Evolutionary conservation across 768 basidiomycete genomes (phyloP).

Genomic region (Naganishia friedmannii): DNA sequence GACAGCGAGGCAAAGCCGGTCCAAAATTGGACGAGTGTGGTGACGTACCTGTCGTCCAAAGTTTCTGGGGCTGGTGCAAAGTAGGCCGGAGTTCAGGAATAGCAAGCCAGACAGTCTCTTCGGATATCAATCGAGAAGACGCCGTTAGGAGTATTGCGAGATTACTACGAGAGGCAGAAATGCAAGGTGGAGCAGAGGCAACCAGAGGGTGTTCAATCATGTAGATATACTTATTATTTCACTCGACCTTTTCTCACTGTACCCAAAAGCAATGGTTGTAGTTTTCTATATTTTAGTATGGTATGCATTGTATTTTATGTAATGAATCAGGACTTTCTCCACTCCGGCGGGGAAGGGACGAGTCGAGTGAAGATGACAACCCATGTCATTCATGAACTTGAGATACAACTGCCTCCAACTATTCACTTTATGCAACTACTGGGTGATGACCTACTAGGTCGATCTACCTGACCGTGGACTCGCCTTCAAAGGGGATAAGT

Average conservation of each 20-base stretch:
- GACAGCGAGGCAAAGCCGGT: too few relatives aligned
- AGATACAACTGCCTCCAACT: neutral
- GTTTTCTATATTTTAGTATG: neutral
- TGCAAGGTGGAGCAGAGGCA: conserved; percentile 13
- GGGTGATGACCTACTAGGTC: neutral
- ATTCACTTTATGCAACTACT: neutral
- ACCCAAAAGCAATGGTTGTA: neutral
- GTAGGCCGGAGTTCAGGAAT: conserved; percentile 15
- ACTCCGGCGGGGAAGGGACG: too few relatives aligned
- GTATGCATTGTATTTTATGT: neutral
- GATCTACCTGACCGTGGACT: neutral
- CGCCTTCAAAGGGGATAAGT: neutral
- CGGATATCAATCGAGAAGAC: conserved; percentile 4
- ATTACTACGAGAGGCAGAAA: conserved; percentile 12
- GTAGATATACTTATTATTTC: neutral
- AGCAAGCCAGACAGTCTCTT: neutral
- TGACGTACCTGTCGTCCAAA: conserved; percentile 24
- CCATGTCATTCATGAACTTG: neutral
- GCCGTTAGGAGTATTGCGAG: conserved; percentile 14
- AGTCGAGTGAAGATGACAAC: neutral
- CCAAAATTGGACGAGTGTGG: conserved; percentile 25
- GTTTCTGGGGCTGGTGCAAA: conserved; percentile 30
- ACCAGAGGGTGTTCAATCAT: conserved; percentile 1
- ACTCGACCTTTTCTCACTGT: neutral
- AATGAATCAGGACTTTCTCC: too few relatives aligned